Conservation (phyloP, 2,329 filamentous ascomycete genomes). For the Colletotrichum sp. region DNA sequence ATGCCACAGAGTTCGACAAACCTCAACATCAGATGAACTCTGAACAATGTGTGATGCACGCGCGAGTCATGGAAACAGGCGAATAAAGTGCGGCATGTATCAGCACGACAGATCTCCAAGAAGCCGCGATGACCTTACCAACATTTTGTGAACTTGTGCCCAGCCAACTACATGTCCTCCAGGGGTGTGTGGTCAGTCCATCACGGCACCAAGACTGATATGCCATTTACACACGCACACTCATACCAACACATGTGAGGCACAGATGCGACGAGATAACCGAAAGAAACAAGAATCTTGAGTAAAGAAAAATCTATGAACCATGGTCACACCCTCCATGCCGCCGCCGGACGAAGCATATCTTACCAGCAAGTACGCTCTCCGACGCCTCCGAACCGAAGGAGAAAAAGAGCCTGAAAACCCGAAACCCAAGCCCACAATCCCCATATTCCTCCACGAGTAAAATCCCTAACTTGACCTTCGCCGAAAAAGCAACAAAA, state of each 20-base stretch:
- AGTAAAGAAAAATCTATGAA: background rate
- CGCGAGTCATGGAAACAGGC: background rate
- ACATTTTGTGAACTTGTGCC: background rate
- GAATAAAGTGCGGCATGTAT: background rate
- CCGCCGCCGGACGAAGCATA: constrained; percentile 7
- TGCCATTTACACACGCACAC: background rate
- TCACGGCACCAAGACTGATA: background rate
- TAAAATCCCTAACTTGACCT: background rate
- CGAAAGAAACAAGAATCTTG: background rate
- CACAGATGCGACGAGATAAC: background rate
- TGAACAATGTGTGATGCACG: background rate
- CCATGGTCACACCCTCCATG: background rate
- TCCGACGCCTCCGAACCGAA: constrained; percentile 7
- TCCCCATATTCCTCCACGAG: background rate
- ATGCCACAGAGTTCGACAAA: background rate
- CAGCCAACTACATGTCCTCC: background rate
- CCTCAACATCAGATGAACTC: background rate
- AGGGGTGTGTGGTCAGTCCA: background rate
- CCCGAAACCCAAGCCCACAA: background rate
- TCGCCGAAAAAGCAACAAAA: background rate
- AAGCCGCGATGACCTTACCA: background rate
- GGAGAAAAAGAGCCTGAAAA: background rate
- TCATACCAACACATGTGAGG: background rate
- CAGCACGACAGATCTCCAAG: background rate
- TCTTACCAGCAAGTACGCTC: constrained; percentile 19